These are phyloP conservation scores for Tuctoria greenei DNA, from an alignment of 176 grass and related monocot species.

Conservation along the genomic window DNA sequence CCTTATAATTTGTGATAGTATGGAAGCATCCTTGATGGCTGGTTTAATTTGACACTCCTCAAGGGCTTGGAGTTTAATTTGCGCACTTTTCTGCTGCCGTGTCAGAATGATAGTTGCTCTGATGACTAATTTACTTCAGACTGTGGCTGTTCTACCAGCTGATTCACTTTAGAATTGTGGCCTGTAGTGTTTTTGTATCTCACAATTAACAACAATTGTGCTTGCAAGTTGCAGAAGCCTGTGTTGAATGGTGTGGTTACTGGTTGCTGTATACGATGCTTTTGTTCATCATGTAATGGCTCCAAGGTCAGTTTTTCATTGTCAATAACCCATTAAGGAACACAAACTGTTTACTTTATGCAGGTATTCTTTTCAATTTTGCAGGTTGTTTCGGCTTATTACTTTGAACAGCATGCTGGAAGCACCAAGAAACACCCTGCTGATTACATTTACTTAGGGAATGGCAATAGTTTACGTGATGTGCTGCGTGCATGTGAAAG, in stretches of 20 bases:
- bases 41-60: not conserved
- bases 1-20: not conserved
- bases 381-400: slow-evolving; percentile 64
- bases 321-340: not conserved
- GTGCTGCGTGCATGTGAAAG: slow-evolving; percentile 44
- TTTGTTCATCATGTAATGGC: slow-evolving; percentile 58
- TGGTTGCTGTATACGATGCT: slow-evolving; percentile 62
- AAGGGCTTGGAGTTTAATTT: not conserved
- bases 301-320: slow-evolving; percentile 51
- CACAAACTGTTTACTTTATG: slow-evolving; percentile 23
- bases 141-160: not conserved
- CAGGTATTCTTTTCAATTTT: slow-evolving; percentile 25
- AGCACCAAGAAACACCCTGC: slow-evolving; percentile 77
- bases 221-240: slow-evolving; percentile 55
- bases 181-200: not conserved
- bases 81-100: not conserved
- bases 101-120: not conserved
- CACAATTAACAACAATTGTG: slow-evolving; percentile 21
- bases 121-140: not conserved
- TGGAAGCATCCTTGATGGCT: slow-evolving; percentile 8
- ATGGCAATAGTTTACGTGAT: slow-evolving; percentile 67
- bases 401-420: slow-evolving; percentile 75
- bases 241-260: slow-evolving; percentile 66
- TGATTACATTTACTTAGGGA: slow-evolving; percentile 66
- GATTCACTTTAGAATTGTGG: slow-evolving; percentile 15